Evolutionary conservation across 768 basidiomycete genomes (phyloP), one percentile per base, ranked within the genome.

Genomic region (Trametes coccinea): DNA sequence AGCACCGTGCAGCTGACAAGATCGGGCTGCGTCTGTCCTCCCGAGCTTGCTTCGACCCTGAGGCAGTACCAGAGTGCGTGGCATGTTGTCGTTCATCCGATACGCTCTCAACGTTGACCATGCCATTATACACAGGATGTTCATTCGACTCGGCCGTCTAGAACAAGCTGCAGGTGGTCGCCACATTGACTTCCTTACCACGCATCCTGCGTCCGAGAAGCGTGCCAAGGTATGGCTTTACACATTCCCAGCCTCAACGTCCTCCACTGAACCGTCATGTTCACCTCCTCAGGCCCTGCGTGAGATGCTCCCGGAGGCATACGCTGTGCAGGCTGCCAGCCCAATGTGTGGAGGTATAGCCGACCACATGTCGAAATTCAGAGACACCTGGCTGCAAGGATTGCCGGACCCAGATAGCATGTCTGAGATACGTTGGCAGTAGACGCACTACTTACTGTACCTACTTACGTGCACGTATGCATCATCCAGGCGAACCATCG

Each of bases 1-100:
- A n/a, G 39, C 4, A 40, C 34, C 14, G 49, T 45, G 17, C 64
- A 93, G 95, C 95, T 40, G 95, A 98, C 71, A 80, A 84, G 31
- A 89, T 98, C 53, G 95, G 96, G 7, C 73, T 98, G 48, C 80
- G 81, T 5, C 78, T 98, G 30, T 89, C 89, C 77, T 81, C 92
- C 52, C 82, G 80, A 66, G 95, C 94, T 0, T 98, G 95, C 74
- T 98, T 85, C 71, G 83, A 98, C 69, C 95, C 95, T 0, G 76
- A 73, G 16, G 90, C 87, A 22, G 83, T 92, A 3, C 85, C 90
- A 11, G 79, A 81, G 93, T 94, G 67, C 66, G 83, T 72, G 2
- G 51, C 31, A n/a, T 16, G 27, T 53, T 29, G 22, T 2, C 53
- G 31, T 49, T 22, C 22, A 22, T 22, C 22, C 22, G 22, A 7